Evolutionary conservation across 2,329 filamentous ascomycete species (phyloP).

Genomic region (Clonostachys solani): DNA sequence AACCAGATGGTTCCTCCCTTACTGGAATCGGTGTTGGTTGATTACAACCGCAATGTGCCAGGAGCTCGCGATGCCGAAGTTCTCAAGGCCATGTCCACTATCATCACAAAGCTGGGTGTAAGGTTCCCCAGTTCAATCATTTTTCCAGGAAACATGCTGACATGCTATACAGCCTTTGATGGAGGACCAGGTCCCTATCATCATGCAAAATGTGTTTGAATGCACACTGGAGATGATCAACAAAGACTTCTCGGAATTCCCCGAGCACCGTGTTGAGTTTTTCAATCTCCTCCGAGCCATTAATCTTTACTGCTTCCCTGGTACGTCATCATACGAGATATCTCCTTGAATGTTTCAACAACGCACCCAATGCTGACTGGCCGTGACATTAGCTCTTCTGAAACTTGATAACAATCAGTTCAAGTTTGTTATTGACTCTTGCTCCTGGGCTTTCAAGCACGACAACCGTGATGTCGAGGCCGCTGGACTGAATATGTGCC

Average conservation of each 20-base stretch:
- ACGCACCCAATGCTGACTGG: constrained; percentile 2
- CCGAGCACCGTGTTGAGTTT: constrained; percentile 98
- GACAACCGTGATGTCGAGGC: constrained; percentile 98
- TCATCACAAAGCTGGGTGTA: constrained; percentile 95
- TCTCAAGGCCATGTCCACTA: constrained; percentile 93
- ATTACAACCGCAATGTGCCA: constrained; percentile 96
- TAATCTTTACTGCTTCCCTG: constrained; percentile 95
- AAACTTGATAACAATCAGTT: constrained; percentile 95
- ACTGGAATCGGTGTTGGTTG: constrained; percentile 86
- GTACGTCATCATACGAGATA: constrained; percentile 21
- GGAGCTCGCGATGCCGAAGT: constrained; percentile 96
- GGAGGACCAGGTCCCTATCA: constrained; percentile 96
- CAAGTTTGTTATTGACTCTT: constrained; percentile 99
- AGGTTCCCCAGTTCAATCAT: constrained; percentile 31
- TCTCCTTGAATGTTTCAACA: background rate
- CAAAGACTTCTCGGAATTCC: constrained; percentile 99
- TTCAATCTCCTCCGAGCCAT: constrained; percentile 96
- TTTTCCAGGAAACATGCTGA: constrained; percentile 3
- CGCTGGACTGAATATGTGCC: constrained; percentile 95
- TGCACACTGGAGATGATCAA: constrained; percentile 99
- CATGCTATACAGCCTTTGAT: constrained; percentile 65
- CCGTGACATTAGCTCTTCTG: constrained; percentile 56
- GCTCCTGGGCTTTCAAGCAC: constrained; percentile 99
- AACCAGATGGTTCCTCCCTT: constrained; percentile 94
- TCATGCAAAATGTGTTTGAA: constrained; percentile 98